These are phyloP conservation scores for Solanum pimpinellifolium DNA, from an alignment of 257 asterid genomes.

Conservation along the genomic window DNA sequence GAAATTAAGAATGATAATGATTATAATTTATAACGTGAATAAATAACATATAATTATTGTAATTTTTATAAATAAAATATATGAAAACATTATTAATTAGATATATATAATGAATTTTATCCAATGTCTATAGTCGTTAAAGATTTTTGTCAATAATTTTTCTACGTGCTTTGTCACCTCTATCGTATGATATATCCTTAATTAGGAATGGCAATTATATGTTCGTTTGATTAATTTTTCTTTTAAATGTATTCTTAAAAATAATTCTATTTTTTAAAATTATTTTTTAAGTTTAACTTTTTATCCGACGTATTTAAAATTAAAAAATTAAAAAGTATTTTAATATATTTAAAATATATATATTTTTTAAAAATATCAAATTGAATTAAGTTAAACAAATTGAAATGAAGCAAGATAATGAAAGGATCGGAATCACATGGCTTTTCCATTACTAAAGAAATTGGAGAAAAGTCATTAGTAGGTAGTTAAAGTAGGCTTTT, in stretches of 20 bases:
- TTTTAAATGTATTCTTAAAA: no score
- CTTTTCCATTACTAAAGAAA: not conserved
- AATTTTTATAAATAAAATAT: not conserved
- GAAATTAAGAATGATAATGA: not conserved
- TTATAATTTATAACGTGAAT: not conserved
- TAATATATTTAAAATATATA: no score
- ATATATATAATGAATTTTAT: not conserved
- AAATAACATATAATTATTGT: not conserved
- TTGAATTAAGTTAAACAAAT: no score
- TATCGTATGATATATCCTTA: not conserved
- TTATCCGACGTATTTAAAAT: no score
- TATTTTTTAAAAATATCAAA: no score
- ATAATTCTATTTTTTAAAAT: no score
- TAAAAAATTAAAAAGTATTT: no score
- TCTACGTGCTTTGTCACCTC: not conserved
- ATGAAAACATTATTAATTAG: not conserved
- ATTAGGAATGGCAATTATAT: not conserved
- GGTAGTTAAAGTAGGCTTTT: not conserved
- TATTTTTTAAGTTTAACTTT: no score
- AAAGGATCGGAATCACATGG: not conserved
- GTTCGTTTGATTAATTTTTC: not conserved
- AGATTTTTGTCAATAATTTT: not conserved
- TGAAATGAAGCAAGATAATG: fast-evolving
- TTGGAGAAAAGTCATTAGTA: not conserved
- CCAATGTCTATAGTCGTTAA: not conserved